These are phyloP conservation scores for Geotrichum phurueaensis DNA, from an alignment of 1,139 yeast species.

Conservation along the genomic window DNA sequence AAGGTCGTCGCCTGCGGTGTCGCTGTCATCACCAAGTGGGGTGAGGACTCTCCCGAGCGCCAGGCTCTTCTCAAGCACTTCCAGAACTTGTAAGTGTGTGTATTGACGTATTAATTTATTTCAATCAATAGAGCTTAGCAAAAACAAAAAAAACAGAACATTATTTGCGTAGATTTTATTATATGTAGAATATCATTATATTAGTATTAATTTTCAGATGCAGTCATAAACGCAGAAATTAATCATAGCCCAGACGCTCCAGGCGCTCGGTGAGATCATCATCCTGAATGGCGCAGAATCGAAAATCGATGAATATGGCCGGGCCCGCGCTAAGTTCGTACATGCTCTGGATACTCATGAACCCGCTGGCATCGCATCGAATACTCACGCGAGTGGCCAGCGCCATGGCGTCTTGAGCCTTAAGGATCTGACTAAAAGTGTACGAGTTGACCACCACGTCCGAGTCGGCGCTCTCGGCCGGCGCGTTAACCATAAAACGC, in stretches of 20 bases:
- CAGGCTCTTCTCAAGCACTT: conserved; percentile 94
- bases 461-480: conserved; percentile 16
- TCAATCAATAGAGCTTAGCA: not conserved
- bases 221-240: not conserved
- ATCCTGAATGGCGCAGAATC: conserved; percentile 29
- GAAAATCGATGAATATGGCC: conserved; percentile 32
- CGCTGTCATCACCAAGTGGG: conserved; percentile 99
- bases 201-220: not conserved
- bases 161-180: not conserved
- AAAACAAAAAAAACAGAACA: not conserved
- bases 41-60: conserved; percentile 99
- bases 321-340: conserved; percentile 28
- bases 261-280: conserved; percentile 3
- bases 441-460: conserved; percentile 26
- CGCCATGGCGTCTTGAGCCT: conserved; percentile 29
- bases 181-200: too few species aligned
- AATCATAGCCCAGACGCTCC: not conserved
- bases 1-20: conserved; percentile 99
- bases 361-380: conserved; percentile 32
- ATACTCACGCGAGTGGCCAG: conserved; percentile 32
- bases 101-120: conserved; percentile 14
- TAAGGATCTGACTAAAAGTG: conserved; percentile 26
- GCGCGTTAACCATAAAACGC: conserved; percentile 33
- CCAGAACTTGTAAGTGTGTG: conserved; percentile 62
- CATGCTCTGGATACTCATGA: conserved; percentile 33